phyloP scores from a whole-genome alignment of 2,329 filamentous ascomycete species.

The Colletotrichum tropicale region DNA sequence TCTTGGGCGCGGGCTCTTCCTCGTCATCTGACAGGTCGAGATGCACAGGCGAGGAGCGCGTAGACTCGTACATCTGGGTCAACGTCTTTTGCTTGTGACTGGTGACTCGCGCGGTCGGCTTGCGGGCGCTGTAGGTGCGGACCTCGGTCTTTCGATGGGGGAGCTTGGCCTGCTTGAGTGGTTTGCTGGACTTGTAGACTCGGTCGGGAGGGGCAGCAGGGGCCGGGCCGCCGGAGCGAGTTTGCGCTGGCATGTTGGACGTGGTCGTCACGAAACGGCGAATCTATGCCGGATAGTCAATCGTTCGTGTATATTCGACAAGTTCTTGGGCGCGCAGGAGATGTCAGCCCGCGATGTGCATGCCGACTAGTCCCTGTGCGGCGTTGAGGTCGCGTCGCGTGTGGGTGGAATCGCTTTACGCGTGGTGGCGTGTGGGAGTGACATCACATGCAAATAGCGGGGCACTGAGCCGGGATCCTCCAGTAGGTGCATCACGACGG shows the following conservation, averaged over 20 bases:
- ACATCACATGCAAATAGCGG: slow-evolving; percentile 17
- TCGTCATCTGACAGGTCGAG: slow-evolving; percentile 28
- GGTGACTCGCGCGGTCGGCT: slow-evolving; percentile 7
- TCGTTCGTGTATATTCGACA: neutral
- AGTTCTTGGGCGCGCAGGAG: neutral
- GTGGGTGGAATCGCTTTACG: slow-evolving; percentile 12
- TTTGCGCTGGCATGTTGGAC: slow-evolving; percentile 37
- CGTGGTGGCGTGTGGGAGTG: slow-evolving; percentile 1
- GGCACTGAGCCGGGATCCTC: neutral
- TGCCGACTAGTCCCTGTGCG: slow-evolving; percentile 5
- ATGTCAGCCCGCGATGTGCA: neutral
- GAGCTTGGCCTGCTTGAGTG: slow-evolving; percentile 43
- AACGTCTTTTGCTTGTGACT: slow-evolving; percentile 41
- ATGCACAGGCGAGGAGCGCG: slow-evolving; percentile 25
- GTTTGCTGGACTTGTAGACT: slow-evolving; percentile 41
- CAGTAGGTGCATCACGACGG: neutral
- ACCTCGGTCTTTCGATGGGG: slow-evolving; percentile 36
- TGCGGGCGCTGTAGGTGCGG: slow-evolving; percentile 35
- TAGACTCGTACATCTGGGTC: slow-evolving; percentile 45
- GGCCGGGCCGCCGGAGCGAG: slow-evolving; percentile 40
- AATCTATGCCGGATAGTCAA: neutral
- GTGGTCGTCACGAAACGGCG: neutral
- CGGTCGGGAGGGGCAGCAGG: slow-evolving; percentile 31
- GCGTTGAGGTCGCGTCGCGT: slow-evolving; percentile 14
- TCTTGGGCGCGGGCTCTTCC: slow-evolving; percentile 11